A percentile compares a stretch with the other conserved stretches of the same genome.
phyloP scores from a whole-genome alignment of 169 alveolate genomes.

The Toxoplasma gondii region DNA sequence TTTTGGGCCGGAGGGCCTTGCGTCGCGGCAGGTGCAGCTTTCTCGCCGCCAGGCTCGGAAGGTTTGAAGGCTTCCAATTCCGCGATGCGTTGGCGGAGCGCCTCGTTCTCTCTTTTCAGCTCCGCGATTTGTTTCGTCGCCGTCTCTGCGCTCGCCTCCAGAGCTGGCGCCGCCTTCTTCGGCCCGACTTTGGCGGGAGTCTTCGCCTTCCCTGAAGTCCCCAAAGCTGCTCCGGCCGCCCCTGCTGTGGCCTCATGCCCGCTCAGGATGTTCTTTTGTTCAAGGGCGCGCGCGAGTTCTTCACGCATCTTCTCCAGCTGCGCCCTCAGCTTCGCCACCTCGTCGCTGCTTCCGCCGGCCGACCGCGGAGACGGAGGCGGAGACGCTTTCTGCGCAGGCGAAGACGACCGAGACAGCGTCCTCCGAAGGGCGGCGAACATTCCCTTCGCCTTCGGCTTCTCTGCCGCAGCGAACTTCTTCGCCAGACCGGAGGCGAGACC shows the following conservation, averaged over 20 bases:
- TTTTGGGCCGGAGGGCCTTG: not conserved
- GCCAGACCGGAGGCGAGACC: not conserved
- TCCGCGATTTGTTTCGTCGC: not conserved
- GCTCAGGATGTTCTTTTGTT: not conserved
- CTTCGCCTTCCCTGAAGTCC: too few species aligned
- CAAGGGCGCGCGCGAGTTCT: not conserved
- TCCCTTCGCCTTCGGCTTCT: not conserved
- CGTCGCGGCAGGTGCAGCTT: not conserved
- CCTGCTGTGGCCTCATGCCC: not conserved
- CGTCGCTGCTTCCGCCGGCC: not conserved
- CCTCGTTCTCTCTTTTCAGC: not conserved
- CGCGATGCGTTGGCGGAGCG: not conserved
- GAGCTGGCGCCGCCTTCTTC: not conserved
- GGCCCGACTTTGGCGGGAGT: not conserved
- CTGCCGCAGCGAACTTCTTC: not conserved
- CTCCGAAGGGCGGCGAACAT: not conserved
- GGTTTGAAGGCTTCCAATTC: not conserved
- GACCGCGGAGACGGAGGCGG: not conserved
- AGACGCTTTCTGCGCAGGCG: not conserved
- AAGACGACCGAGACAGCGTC: not conserved
- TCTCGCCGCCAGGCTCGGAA: not conserved
- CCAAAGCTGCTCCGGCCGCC: not conserved
- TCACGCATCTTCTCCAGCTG: conserved; percentile 15
- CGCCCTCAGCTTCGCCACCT: not conserved
- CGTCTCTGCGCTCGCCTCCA: not conserved